Base-by-base conservation (phyloP, 108 stramenopile genomes). In the Aureococcus anophagefferens region DNA sequence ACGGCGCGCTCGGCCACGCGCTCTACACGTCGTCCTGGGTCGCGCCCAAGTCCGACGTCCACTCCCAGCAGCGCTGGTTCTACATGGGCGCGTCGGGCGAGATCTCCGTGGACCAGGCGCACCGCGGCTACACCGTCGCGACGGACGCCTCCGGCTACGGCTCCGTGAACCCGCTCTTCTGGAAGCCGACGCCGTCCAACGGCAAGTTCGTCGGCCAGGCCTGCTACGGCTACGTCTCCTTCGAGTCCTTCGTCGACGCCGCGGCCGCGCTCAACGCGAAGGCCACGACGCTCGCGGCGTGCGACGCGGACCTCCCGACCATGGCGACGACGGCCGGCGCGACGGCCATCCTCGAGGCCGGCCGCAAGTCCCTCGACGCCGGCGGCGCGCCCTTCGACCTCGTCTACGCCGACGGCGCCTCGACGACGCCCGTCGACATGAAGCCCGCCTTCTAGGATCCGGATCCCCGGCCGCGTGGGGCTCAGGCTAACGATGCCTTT, bases 51-150 rank as follows among this genome's bases (percentile, higher is more conserved):
- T 73, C 80, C 67, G 98, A 99, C 76, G 98, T 99, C 4, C 98
- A 99, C 79, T 90, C 89, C 46, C 98, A 99, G 81, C 98, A 99
- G 78, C 91, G 98, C n/a, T 99, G 97, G 81, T 98, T 96, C 79
- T 96, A 95, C 81, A 97, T 98, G 98, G 94, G 95, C 30, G 83
- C 89, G 28, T 83, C 83, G 63, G 98, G 98, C 32, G 98, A 99
- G 76, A 89, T 99, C 69, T 96, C 81, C 76, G 92, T 97, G 4
- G 98, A 99, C 76, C 97, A 98, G 79, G 98, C 98, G 29, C 98
- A 99, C 85, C 85, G 98, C 30, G 98, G 98, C n/a, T 96, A 91
- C 80, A 94, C 88, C 45, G 86, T 94, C 28, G 80, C 91, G 0
- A 88, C 82, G 30, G 98, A 99, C 75, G 86, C 66, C 0, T 79